Percentiles rank a stretch among this genome's conserved stretches.
Conservation (phyloP, 2,329 filamentous ascomycete species). For the Periconia sp. region DNA sequence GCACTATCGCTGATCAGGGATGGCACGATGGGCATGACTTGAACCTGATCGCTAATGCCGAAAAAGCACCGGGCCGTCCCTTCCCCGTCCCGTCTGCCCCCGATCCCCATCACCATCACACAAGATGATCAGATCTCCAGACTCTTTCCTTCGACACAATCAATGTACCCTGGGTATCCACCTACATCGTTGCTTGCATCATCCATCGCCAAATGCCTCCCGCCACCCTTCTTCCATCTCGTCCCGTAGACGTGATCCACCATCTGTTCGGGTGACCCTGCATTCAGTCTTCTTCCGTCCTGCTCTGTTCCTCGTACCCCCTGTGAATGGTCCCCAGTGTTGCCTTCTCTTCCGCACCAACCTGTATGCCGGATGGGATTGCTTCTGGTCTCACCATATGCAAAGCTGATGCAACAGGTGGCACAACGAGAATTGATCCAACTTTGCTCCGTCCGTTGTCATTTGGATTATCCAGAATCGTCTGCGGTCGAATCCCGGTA, state of each 20-base stretch:
- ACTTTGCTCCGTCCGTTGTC: neutral
- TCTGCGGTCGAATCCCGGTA: neutral
- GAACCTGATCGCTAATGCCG: slow-evolving; percentile 10
- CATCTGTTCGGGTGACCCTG: neutral
- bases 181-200: slow-evolving; percentile 15
- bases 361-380: no score
- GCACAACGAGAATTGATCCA: neutral
- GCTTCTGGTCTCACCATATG: no score
- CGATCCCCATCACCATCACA: neutral
- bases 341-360: no score
- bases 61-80: slow-evolving; percentile 19
- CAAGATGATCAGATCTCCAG: neutral
- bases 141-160: slow-evolving; percentile 15
- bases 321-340: no score
- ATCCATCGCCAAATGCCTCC: slow-evolving; percentile 11
- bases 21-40: neutral
- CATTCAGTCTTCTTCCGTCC: neutral
- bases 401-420: neutral
- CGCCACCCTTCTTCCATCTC: neutral
- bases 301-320: neutral
- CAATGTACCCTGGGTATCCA: slow-evolving; percentile 18
- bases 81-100: slow-evolving; percentile 4
- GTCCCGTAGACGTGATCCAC: neutral
- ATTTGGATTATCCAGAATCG: neutral
- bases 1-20: slow-evolving; percentile 17